phyloP scores from a whole-genome alignment of 177 flowering plant genomes.

The Vitis hybrid region DNA sequence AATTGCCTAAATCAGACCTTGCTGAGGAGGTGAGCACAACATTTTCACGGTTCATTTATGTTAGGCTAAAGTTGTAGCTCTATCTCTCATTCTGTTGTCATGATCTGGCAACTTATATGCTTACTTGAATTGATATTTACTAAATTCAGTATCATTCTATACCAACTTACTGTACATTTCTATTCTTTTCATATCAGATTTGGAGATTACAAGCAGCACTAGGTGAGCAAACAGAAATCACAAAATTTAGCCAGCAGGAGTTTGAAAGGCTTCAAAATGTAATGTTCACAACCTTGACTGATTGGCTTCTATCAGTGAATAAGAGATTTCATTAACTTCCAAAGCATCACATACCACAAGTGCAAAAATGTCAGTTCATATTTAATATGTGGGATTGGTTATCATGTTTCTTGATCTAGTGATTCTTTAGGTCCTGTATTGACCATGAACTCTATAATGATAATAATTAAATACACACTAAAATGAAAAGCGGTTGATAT shows the following conservation, averaged over 20 bases:
- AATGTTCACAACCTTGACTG: conserved; percentile 21
- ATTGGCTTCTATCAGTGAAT: not conserved
- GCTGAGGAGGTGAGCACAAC: conserved; percentile 78
- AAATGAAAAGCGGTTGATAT: too few relatives aligned
- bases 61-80: not conserved
- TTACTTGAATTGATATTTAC: not conserved
- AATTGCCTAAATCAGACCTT: conserved; percentile 91
- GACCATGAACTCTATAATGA: too few relatives aligned
- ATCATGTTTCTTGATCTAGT: too few relatives aligned
- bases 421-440: too few relatives aligned
- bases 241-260: conserved; percentile 76
- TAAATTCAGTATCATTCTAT: not conserved
- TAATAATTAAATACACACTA: too few relatives aligned
- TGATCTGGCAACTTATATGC: not conserved
- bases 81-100: not conserved
- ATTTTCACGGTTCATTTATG: not conserved
- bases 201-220: conserved; percentile 91
- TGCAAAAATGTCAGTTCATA: not conserved
- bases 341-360: not conserved
- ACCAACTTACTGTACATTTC: not conserved
- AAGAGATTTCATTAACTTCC: not conserved
- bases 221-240: conserved; percentile 76
- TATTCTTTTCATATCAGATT: conserved; percentile 43
- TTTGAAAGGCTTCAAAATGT: conserved; percentile 87
- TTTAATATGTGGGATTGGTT: too few relatives aligned